phyloP scores from a whole-genome alignment of 257 asterid species.

The Nemophila menziesii region DNA sequence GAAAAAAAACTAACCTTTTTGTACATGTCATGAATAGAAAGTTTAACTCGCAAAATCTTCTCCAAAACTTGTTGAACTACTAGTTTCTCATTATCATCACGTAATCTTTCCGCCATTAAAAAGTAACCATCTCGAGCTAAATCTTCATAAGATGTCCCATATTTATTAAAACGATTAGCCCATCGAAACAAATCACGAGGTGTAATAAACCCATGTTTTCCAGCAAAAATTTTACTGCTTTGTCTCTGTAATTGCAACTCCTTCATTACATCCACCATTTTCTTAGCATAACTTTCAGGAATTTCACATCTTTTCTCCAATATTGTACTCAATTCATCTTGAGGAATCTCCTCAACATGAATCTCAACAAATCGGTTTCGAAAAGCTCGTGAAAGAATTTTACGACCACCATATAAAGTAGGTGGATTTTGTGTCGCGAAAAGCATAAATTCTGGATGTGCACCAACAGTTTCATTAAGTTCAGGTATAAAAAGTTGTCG shows the following conservation, averaged over 20 bases:
- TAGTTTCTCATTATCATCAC: constrained; percentile 60
- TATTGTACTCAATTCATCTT: constrained; percentile 71
- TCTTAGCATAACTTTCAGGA: constrained; percentile 55
- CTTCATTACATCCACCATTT: constrained; percentile 87
- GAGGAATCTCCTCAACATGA: constrained; percentile 96
- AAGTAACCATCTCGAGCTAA: constrained; percentile 82
- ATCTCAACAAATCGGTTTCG: constrained; percentile 98
- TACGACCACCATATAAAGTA: constrained; percentile 83
- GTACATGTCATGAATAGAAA: constrained; percentile 45
- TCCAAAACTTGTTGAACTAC: constrained; percentile 66
- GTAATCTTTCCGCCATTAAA: constrained; percentile 82
- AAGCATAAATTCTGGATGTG: constrained; percentile 83
- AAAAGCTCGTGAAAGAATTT: constrained; percentile 88
- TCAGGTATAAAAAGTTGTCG: constrained; percentile 96
- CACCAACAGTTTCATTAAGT: constrained; percentile 55
- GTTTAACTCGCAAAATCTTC: constrained; percentile 36
- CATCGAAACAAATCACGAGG: constrained; percentile 97
- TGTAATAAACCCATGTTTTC: constrained; percentile 92
- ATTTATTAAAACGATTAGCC: constrained; percentile 65
- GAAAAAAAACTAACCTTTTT: constrained; percentile 44
- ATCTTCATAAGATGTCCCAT: constrained; percentile 54
- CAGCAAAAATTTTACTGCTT: constrained; percentile 85
- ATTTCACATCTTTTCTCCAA: constrained; percentile 54
- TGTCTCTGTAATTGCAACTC: constrained; percentile 85
- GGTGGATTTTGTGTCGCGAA: constrained; percentile 99